phyloP scores from a whole-genome alignment of 257 asterid species.

The Datura wrightii region DNA sequence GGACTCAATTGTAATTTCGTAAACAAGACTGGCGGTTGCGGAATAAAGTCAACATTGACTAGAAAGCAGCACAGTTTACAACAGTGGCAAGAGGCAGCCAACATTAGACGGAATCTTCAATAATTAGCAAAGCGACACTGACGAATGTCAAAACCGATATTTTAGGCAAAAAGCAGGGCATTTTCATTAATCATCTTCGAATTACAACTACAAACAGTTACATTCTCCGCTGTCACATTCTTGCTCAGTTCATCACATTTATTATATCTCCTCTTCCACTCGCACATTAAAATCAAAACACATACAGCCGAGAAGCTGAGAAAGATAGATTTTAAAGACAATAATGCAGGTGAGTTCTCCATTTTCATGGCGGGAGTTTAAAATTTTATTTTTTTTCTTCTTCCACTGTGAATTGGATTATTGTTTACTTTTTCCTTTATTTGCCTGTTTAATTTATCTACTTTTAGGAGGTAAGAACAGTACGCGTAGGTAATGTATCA shows the following conservation, averaged over 20 bases:
- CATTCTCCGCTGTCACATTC: slow-evolving; percentile 28
- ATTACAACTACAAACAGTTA: slow-evolving; percentile 6
- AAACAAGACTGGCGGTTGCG: background rate
- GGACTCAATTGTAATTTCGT: slow-evolving; percentile 8
- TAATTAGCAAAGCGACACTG: slow-evolving; percentile 19
- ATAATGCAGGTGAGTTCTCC: slow-evolving; percentile 70
- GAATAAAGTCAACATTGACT: background rate
- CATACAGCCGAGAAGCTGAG: slow-evolving; percentile 26
- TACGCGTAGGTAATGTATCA: slow-evolving; percentile 70
- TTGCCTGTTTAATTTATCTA: background rate
- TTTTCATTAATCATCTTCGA: background rate
- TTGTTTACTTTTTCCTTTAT: background rate
- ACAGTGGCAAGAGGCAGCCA: too few relatives aligned
- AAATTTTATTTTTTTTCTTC: background rate
- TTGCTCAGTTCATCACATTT: background rate
- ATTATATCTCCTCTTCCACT: background rate
- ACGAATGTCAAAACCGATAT: background rate
- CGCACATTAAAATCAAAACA: background rate
- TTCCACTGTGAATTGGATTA: background rate
- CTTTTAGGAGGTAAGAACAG: slow-evolving; percentile 55
- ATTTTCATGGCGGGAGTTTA: background rate
- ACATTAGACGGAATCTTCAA: slow-evolving; percentile 19
- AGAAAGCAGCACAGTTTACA: too few relatives aligned
- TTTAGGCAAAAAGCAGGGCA: background rate
- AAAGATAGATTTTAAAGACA: slow-evolving; percentile 42